Conservation (phyloP, 192 early-diverging fungal genomes). For the Podila epigama region DNA sequence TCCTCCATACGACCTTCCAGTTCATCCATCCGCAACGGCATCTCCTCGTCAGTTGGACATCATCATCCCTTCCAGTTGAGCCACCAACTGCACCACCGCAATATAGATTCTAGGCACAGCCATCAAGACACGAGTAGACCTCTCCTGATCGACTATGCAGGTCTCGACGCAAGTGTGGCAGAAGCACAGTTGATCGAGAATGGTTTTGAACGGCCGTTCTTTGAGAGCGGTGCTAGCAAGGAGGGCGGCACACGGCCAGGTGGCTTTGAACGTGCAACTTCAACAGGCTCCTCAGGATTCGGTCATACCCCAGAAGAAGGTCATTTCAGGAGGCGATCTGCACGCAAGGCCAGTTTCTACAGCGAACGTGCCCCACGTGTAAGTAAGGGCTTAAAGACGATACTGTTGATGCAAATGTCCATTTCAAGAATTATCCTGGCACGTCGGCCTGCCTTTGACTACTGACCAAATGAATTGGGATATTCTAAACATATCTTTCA, state of each 20-base stretch:
- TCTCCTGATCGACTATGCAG: conserved; percentile 29
- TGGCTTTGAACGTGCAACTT: conserved; percentile 9
- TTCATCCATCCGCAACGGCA: conserved; percentile 9
- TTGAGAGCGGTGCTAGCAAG: not conserved
- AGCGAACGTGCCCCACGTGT: conserved; percentile 46
- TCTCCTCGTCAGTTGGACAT: not conserved
- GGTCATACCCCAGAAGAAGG: not conserved
- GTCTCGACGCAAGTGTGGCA: conserved; percentile 17
- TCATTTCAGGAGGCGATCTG: conserved; percentile 31
- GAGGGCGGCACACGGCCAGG: not conserved
- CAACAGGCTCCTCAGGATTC: conserved; percentile 12
- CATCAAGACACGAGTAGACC: not conserved
- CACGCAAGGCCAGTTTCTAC: conserved; percentile 42
- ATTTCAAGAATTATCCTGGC: not conserved
- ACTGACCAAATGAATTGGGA: too few species aligned
- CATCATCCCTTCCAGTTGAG: conserved; percentile 5
- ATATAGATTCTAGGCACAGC: conserved; percentile 5
- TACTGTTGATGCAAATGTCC: not conserved
- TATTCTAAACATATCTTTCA: not conserved
- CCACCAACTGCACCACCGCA: not conserved
- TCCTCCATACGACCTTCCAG: conserved; percentile 16
- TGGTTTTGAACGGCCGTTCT: not conserved
- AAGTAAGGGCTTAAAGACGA: not conserved
- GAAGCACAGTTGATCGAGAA: conserved; percentile 21
- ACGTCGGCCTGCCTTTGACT: too few species aligned